Evolutionary conservation across 768 basidiomycete species (phyloP).

Genomic region (Mycena polygramma): DNA sequence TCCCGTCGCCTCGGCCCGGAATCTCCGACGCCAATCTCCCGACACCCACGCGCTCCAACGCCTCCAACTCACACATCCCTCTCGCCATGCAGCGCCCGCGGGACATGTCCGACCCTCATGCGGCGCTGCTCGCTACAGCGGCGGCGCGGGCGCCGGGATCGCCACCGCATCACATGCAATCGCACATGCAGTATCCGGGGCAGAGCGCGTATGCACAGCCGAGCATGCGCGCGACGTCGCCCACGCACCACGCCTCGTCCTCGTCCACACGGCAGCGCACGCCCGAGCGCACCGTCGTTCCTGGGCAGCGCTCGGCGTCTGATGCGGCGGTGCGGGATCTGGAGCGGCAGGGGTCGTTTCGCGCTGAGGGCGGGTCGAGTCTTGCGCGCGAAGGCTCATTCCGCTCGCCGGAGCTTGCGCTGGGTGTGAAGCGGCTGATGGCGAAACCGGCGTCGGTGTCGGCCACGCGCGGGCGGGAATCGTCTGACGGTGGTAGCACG

Average conservation of each 20-base stretch:
- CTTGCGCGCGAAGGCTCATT: slow-evolving; percentile 29
- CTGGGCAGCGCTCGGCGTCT: background rate
- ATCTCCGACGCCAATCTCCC: background rate
- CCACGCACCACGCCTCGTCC: background rate
- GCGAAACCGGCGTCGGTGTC: slow-evolving; percentile 32
- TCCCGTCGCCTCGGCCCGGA: slow-evolving; percentile 2
- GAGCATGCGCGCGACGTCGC: slow-evolving; percentile 7
- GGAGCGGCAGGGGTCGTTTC: slow-evolving; percentile 27
- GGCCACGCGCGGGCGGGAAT: slow-evolving; percentile 8
- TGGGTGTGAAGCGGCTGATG: slow-evolving; percentile 35
- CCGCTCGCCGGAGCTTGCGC: slow-evolving; percentile 33
- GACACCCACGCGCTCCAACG: slow-evolving; percentile 9
- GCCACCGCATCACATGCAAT: slow-evolving; percentile 23
- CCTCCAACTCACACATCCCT: slow-evolving; percentile 35
- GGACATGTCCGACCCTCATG: slow-evolving; percentile 29
- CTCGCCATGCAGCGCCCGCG: slow-evolving; percentile 36
- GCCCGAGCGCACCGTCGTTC: slow-evolving; percentile 5
- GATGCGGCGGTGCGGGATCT: background rate
- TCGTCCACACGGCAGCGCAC: slow-evolving; percentile 23
- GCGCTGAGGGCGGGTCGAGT: slow-evolving; percentile 2
- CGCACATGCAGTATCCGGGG: slow-evolving; percentile 5
- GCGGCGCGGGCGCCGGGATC: slow-evolving; percentile 33
- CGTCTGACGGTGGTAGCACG: slow-evolving; percentile 17
- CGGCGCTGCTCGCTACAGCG: slow-evolving; percentile 26
- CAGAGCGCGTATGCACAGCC: slow-evolving; percentile 5